phyloP scores from a whole-genome alignment of 2,329 filamentous ascomycete genomes.

The Tolypocladium tundrense region DNA sequence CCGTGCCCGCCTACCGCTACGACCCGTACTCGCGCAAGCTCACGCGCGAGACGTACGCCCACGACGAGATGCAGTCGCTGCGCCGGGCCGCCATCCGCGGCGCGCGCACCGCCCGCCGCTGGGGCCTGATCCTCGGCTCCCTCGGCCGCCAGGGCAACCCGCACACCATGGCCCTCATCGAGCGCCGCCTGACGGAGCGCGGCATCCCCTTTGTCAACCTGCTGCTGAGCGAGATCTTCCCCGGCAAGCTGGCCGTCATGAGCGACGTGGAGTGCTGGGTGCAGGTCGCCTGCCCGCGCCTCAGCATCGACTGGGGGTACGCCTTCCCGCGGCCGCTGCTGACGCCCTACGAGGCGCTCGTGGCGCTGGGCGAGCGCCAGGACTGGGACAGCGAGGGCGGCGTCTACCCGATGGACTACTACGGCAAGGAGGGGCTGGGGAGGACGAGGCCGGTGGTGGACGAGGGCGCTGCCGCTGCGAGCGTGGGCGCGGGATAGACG shows the following conservation, averaged over 20 bases:
- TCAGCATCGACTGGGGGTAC: constrained; percentile 99
- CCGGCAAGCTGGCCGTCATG: constrained; percentile 91
- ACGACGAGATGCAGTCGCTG: constrained; percentile 79
- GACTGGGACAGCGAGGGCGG: constrained; percentile 55
- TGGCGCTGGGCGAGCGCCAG: constrained; percentile 71
- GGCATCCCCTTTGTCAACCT: constrained; percentile 78
- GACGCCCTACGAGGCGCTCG: constrained; percentile 89
- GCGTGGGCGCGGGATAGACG: background rate
- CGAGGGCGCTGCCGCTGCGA: constrained; percentile 3
- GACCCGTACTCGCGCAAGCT: constrained; percentile 91
- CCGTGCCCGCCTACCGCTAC: constrained; percentile 85
- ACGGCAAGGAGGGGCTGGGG: constrained; percentile 82
- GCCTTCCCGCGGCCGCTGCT: constrained; percentile 81
- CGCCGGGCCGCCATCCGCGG: constrained; percentile 66
- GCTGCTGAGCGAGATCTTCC: constrained; percentile 89
- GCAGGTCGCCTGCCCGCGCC: constrained; percentile 88
- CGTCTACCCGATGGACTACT: constrained; percentile 97
- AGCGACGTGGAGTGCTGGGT: constrained; percentile 94
- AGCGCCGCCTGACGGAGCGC: constrained; percentile 58
- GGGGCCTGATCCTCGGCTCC: constrained; percentile 90
- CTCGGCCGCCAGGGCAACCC: constrained; percentile 93
- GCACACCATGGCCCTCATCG: constrained; percentile 80
- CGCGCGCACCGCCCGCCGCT: constrained; percentile 71
- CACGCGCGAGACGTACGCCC: constrained; percentile 84
- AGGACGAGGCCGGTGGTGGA: constrained; percentile 50